These are phyloP conservation scores for Parathielavia appendiculata DNA, from an alignment of 495 filamentous ascomycete genomes.

Conservation along the genomic window DNA sequence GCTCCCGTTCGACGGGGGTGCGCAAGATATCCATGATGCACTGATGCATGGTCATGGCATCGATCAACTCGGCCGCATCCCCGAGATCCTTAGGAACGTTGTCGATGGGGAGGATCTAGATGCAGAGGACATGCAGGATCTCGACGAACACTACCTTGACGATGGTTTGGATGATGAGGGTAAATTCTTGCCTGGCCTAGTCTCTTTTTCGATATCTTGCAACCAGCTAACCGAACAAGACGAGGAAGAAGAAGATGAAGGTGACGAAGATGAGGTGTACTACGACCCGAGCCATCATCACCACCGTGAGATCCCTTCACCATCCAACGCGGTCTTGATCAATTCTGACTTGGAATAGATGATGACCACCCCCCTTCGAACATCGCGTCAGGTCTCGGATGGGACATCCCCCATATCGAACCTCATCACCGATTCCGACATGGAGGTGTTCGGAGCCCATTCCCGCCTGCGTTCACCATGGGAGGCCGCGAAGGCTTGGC, in stretches of 20 bases:
- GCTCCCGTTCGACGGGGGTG: slow-evolving; percentile 45
- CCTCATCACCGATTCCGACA: slow-evolving; percentile 31
- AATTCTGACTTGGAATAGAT: slow-evolving; percentile 34
- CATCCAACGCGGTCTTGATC: slow-evolving; percentile 19
- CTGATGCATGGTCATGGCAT: slow-evolving; percentile 36
- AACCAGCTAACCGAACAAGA: slow-evolving; percentile 44
- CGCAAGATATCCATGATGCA: slow-evolving; percentile 40
- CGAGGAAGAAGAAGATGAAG: slow-evolving; percentile 70
- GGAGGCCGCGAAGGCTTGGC: slow-evolving; percentile 43
- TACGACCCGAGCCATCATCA: slow-evolving; percentile 66
- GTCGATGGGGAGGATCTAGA: slow-evolving; percentile 62
- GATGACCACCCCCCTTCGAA: slow-evolving; percentile 47
- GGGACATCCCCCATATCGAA: slow-evolving; percentile 40
- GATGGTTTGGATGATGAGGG: slow-evolving; percentile 61
- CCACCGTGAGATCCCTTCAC: slow-evolving; percentile 52
- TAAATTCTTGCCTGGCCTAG: slow-evolving; percentile 24
- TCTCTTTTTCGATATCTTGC: slow-evolving; percentile 18
- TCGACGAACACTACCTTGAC: slow-evolving; percentile 60
- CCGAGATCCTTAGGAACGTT: slow-evolving; percentile 54
- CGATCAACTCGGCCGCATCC: slow-evolving; percentile 45
- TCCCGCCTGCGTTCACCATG: slow-evolving; percentile 39
- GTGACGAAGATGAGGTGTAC: slow-evolving; percentile 59
- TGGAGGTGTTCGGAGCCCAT: slow-evolving; percentile 33
- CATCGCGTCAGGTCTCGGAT: slow-evolving; percentile 40
- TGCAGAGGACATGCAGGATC: slow-evolving; percentile 39